Base-by-base conservation (phyloP, 768 basidiomycete species). In the Gyrodon lividus region DNA sequence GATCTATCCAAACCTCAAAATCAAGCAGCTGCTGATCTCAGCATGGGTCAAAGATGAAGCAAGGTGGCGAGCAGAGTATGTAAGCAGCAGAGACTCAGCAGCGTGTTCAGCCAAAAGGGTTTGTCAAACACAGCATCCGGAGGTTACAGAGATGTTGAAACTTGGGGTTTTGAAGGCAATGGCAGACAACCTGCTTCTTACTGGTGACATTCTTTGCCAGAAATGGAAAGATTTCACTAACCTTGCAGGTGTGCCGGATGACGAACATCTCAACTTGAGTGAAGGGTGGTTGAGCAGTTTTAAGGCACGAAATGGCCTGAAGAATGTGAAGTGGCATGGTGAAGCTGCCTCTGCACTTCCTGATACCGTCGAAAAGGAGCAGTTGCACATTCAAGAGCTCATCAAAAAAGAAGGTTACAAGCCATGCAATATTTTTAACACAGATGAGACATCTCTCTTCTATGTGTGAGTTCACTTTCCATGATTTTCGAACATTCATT, bases 151-250 rank as follows among this genome's bases (percentile, higher is more conserved):
- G 33, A 71, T 72, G 67, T 39, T 74, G 57, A 56, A 70, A 1
- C 52, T 73, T 1, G 74, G 73, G 73, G 62, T 72, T 3, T 57
- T 54, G 12, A 66, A 71, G 41, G 73, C 70, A 10, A 75, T 76
- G 67, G 69, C 70, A 5, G 61, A 72, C 13, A 12, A 22, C 0
- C 43, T 76, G n/a, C 16, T 61, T 0, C 24, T 77, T 16, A 75
- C 61, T 28, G 69, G 72, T 1, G 67, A 59, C 1, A 42, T 59
- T 24, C 19, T 56, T 9, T 13, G 22, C 1, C 46, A 56, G 20
- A 59, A 59, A 31, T 59, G 54, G 51, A 35, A 23, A 12, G 0
- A 10, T 1, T 59, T 56, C 42, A 50, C 54, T 4, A 35, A 48
- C 65, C 26, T 59, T 2, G 17, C 26, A 33, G 58, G 65, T 0